Conservation (phyloP, 768 basidiomycete genomes). For the Rubroboletus satanas region DNA sequence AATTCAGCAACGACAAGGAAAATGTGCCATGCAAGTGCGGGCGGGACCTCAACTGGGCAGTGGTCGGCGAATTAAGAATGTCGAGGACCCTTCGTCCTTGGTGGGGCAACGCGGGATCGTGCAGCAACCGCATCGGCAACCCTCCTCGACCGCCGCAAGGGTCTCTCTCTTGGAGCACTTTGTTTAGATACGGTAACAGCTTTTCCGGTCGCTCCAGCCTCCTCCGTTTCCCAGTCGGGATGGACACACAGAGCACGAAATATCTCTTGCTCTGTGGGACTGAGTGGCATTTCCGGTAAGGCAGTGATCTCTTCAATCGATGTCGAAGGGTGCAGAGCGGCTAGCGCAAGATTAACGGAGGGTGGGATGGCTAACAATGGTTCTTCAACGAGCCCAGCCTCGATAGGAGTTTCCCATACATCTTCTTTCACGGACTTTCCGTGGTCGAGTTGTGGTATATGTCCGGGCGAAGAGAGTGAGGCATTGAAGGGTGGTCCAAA, state of each 20-base stretch:
- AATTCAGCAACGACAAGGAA: conserved; percentile 2
- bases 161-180: conserved; percentile 6
- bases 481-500: conserved; percentile 65
- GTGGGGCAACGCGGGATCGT: conserved; percentile 41
- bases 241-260: conserved; percentile 61
- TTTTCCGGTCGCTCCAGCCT: conserved; percentile 12
- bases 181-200: not conserved
- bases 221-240: conserved; percentile 50
- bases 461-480: conserved; percentile 26
- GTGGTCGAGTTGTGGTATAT: conserved; percentile 1
- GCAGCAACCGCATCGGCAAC: conserved; percentile 58
- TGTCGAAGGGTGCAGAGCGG: conserved; percentile 23
- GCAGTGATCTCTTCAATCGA: conserved; percentile 9
- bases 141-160: conserved; percentile 53
- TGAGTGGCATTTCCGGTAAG: conserved; percentile 46
- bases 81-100: conserved; percentile 24
- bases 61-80: conserved; percentile 19
- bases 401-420: conserved; percentile 20
- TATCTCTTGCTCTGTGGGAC: conserved; percentile 66
- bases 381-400: conserved; percentile 22
- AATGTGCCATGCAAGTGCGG: not conserved
- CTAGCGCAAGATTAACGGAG: conserved; percentile 30
- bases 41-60: not conserved
- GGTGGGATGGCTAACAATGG: conserved; percentile 22
- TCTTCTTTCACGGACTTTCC: conserved; percentile 7